A percentile compares a stretch with the other conserved stretches of the same genome.
phyloP scores from a whole-genome alignment of 1,139 yeast genomes.

The Geotrichum reessii region DNA sequence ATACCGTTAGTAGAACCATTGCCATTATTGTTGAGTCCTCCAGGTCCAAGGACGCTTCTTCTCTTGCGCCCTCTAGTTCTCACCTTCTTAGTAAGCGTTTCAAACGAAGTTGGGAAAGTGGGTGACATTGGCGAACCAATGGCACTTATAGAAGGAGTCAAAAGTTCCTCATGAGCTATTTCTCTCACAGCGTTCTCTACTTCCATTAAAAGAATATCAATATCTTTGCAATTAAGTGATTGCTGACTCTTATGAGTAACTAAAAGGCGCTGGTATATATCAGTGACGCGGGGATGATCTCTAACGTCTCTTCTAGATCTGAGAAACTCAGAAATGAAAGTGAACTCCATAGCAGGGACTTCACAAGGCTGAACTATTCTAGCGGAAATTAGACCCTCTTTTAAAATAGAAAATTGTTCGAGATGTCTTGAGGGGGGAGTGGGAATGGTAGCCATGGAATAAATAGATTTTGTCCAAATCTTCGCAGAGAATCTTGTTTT shows the following conservation, averaged over 20 bases:
- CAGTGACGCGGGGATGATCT: slow-evolving; percentile 13
- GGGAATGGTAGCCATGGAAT: slow-evolving; percentile 15
- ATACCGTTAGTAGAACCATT: neutral
- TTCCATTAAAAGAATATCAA: slow-evolving; percentile 5
- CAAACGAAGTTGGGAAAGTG: slow-evolving; percentile 8
- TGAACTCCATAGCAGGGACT: slow-evolving; percentile 15
- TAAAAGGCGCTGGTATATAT: slow-evolving; percentile 8
- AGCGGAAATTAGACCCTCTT: slow-evolving; percentile 9
- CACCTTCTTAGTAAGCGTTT: slow-evolving; percentile 5
- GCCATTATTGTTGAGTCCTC: neutral
- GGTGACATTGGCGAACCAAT: slow-evolving; percentile 13
- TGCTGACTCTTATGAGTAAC: slow-evolving; percentile 3
- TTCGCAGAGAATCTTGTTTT: slow-evolving; percentile 13
- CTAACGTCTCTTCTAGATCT: slow-evolving; percentile 14
- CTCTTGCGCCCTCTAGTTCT: slow-evolving; percentile 14
- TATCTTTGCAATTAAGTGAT: slow-evolving; percentile 3
- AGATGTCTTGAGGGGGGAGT: slow-evolving; percentile 7
- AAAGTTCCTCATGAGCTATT: slow-evolving; percentile 6
- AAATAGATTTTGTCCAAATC: slow-evolving; percentile 15
- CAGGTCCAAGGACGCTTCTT: slow-evolving; percentile 7
- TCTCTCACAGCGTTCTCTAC: slow-evolving; percentile 12
- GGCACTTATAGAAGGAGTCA: neutral
- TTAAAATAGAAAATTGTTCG: slow-evolving; percentile 9
- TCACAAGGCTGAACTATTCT: slow-evolving; percentile 16
- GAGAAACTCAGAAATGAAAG: slow-evolving; percentile 10